These are phyloP conservation scores for Phytophthora uliginosa DNA, from an alignment of 352 stramenopile species.

Conservation along the genomic window DNA sequence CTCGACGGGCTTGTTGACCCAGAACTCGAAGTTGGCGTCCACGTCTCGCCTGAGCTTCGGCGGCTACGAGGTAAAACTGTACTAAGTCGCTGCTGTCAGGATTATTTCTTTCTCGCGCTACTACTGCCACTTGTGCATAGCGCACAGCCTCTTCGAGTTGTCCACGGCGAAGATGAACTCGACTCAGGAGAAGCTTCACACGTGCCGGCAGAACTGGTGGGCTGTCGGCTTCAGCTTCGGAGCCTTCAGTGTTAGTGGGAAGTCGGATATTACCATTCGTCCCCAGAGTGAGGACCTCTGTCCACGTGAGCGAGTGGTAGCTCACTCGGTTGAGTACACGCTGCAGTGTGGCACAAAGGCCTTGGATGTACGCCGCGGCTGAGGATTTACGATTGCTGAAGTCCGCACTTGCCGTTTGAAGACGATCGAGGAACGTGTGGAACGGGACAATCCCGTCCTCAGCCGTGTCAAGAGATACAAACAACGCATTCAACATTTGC, in stretches of 20 bases:
- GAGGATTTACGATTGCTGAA: slow-evolving; percentile 32
- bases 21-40: slow-evolving; percentile 61
- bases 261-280: slow-evolving; percentile 19
- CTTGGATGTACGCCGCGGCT: slow-evolving; percentile 34
- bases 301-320: slow-evolving; percentile 42
- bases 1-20: slow-evolving; percentile 55
- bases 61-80: slow-evolving; percentile 62
- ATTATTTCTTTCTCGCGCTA: slow-evolving; percentile 48
- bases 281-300: slow-evolving; percentile 31
- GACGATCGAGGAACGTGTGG: slow-evolving; percentile 42
- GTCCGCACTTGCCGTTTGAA: slow-evolving; percentile 33
- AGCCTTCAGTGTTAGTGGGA: slow-evolving; percentile 24
- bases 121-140: slow-evolving; percentile 57
- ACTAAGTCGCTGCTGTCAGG: slow-evolving; percentile 47
- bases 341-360: slow-evolving; percentile 37
- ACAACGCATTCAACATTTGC: slow-evolving; percentile 38
- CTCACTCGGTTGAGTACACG: slow-evolving; percentile 33
- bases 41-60: slow-evolving; percentile 61
- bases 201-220: slow-evolving; percentile 42
- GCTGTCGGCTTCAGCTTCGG: slow-evolving; percentile 21
- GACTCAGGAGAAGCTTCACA: slow-evolving; percentile 61
- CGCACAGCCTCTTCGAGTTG: slow-evolving; percentile 68
- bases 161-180: slow-evolving; percentile 60
- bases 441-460: slow-evolving; percentile 57
- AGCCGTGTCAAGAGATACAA: slow-evolving; percentile 51